phyloP scores from a whole-genome alignment of 1,284 basidiomycete genomes.

The Moesziomyces sp. region DNA sequence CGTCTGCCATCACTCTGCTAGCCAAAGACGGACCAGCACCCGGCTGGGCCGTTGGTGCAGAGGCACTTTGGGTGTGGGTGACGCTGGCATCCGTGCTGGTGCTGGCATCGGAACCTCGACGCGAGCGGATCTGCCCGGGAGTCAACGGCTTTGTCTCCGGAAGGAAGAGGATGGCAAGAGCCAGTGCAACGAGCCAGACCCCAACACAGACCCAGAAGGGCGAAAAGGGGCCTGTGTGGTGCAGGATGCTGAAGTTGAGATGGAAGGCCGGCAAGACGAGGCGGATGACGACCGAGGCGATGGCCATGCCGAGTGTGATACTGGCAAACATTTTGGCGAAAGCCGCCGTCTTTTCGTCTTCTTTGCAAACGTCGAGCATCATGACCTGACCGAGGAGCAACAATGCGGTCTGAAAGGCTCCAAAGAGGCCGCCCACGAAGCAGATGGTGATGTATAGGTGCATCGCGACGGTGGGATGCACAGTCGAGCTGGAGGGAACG shows the following conservation, averaged over 20 bases:
- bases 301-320: conserved; percentile 22
- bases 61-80: not conserved
- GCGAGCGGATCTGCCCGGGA: not conserved
- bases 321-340: conserved; percentile 16
- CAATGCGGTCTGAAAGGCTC: conserved; percentile 8
- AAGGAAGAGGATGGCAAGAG: conserved; percentile 5
- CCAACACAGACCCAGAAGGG: conserved; percentile 22
- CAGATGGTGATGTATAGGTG: conserved; percentile 6
- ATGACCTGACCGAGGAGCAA: conserved; percentile 28
- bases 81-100: not conserved
- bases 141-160: conserved; percentile 23
- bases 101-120: conserved; percentile 9
- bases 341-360: conserved; percentile 30
- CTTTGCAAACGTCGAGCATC: conserved; percentile 27
- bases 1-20: not conserved
- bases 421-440: conserved; percentile 13
- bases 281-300: conserved; percentile 11
- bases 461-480: conserved; percentile 23
- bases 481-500: conserved; percentile 16
- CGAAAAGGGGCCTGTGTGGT: conserved; percentile 33
- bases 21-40: not conserved
- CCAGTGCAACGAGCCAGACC: not conserved
- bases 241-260: conserved; percentile 34
- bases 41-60: not conserved
- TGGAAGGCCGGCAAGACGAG: conserved; percentile 21